Evolutionary conservation across 2,329 filamentous ascomycete genomes (phyloP).

Genomic region (Epichloe sylvatica): DNA sequence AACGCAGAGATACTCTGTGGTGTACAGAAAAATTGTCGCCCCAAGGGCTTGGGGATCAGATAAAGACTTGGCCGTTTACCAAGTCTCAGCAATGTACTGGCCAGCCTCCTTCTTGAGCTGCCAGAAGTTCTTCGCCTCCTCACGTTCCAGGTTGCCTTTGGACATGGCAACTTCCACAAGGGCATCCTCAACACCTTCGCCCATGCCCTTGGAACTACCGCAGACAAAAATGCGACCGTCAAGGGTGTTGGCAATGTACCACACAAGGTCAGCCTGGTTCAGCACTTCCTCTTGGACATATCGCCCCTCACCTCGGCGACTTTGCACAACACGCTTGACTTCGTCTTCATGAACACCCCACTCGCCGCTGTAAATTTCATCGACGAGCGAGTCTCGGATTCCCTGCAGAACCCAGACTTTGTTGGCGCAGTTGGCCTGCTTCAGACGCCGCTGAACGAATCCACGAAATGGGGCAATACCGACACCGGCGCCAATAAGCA

Average conservation of each 20-base stretch:
- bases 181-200: conserved; percentile 82
- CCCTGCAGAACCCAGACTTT: conserved; percentile 96
- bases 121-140: conserved; percentile 84
- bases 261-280: conserved; percentile 87
- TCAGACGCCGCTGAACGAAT: conserved; percentile 86
- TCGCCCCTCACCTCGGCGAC: conserved; percentile 59
- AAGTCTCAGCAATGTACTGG: conserved; percentile 84
- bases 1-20: not conserved
- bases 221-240: conserved; percentile 95
- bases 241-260: conserved; percentile 94
- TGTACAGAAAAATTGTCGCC: not conserved
- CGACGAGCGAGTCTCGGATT: conserved; percentile 81
- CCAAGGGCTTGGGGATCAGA: not conserved
- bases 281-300: conserved; percentile 95
- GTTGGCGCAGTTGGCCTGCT: conserved; percentile 91
- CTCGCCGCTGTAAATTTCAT: conserved; percentile 93
- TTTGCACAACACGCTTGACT: conserved; percentile 70
- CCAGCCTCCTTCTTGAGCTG: conserved; percentile 78
- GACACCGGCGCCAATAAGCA: conserved; percentile 90
- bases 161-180: conserved; percentile 82
- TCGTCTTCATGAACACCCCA: conserved; percentile 87
- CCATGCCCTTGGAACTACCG: conserved; percentile 91
- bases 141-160: conserved; percentile 72
- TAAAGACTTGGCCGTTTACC: conserved; percentile 26
- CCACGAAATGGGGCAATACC: conserved; percentile 95